These are phyloP conservation scores for Chytriomyces confervae DNA, from an alignment of 192 early-diverging fungal genomes.

Conservation along the genomic window DNA sequence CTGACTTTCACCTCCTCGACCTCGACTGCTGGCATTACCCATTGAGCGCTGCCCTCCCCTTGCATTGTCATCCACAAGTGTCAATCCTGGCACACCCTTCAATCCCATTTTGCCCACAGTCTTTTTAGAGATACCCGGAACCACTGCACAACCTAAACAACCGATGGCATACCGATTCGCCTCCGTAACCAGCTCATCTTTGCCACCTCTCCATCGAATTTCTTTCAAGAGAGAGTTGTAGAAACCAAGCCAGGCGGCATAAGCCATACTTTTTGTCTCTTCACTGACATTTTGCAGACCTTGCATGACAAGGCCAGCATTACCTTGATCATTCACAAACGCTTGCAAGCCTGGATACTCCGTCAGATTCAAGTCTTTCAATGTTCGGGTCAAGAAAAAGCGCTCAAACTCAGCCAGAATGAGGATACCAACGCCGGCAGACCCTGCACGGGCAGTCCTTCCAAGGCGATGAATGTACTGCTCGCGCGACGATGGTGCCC, in stretches of 20 bases:
- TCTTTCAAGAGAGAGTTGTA: constrained; percentile 31
- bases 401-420: constrained; percentile 77
- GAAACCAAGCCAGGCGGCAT: constrained; percentile 36
- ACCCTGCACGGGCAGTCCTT: constrained; percentile 89
- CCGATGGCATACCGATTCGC: constrained; percentile 32
- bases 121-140: constrained; percentile 31
- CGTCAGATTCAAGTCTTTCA: neutral
- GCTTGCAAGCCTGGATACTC: neutral
- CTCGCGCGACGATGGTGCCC: constrained; percentile 73
- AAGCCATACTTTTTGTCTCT: constrained; percentile 29
- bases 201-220: constrained; percentile 18
- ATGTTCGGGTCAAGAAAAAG: constrained; percentile 59
- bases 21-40: neutral
- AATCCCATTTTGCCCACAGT: constrained; percentile 52
- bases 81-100: constrained; percentile 43
- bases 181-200: constrained; percentile 28
- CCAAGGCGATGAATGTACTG: constrained; percentile 92
- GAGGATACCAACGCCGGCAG: constrained; percentile 79
- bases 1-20: neutral
- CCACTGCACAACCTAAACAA: constrained; percentile 17
- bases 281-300: constrained; percentile 5
- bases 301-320: neutral
- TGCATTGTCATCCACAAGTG: constrained; percentile 5
- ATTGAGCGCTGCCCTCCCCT: neutral
- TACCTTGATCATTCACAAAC: neutral